Conservation (phyloP, 1,284 basidiomycete species). For the Fistulinella cinereoalba region DNA sequence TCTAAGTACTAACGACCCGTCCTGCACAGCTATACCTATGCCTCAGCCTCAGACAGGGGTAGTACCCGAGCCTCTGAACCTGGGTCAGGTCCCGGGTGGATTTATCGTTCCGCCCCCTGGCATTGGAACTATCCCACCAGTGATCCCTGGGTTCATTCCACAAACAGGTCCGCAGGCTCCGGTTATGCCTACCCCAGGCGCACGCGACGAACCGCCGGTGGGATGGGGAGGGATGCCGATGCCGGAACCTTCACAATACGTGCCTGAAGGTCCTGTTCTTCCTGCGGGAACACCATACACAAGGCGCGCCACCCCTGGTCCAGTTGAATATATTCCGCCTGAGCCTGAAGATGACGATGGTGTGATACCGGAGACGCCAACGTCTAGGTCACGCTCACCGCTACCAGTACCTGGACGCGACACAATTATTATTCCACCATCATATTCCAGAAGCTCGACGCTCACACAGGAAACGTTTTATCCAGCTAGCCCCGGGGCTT, state of each 20-base stretch:
- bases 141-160: constrained; percentile 33
- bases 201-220: constrained; percentile 10
- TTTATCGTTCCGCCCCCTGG: constrained; percentile 24
- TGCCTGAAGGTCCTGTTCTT: constrained; percentile 15
- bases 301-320: neutral
- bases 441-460: constrained; percentile 24
- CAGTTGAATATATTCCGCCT: constrained; percentile 4
- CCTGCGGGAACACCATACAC: constrained; percentile 16
- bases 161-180: constrained; percentile 15
- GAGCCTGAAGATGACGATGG: constrained; percentile 16
- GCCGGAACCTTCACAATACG: constrained; percentile 24
- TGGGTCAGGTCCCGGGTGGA: constrained; percentile 14
- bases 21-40: constrained; percentile 25
- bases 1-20: constrained; percentile 6
- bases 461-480: constrained; percentile 24
- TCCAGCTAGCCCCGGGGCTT: constrained; percentile 17
- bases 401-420: constrained; percentile 23
- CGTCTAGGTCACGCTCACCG: constrained; percentile 13
- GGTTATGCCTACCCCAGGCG: constrained; percentile 33
- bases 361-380: constrained; percentile 24
- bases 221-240: constrained; percentile 21
- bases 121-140: constrained; percentile 15
- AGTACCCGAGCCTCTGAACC: neutral
- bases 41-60: constrained; percentile 18
- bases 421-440: constrained; percentile 16